A percentile compares a stretch with the other conserved stretches of the same genome.
These are phyloP conservation scores for Laguncularia racemosa DNA, from an alignment of 345 rosid genomes.

Conservation along the genomic window DNA sequence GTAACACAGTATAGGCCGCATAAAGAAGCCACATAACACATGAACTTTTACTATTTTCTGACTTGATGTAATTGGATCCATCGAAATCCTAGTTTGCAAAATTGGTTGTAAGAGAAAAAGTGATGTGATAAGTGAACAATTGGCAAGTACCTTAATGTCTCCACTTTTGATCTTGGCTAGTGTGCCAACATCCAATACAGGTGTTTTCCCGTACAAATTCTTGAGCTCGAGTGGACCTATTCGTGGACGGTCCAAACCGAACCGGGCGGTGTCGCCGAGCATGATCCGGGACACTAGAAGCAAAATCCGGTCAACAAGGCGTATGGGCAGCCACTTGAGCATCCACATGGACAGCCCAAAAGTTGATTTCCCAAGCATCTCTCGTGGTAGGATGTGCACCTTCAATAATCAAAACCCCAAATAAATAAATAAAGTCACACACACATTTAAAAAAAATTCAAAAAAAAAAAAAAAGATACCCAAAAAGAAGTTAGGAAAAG, in stretches of 20 bases:
- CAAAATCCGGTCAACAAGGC: constrained; percentile 66
- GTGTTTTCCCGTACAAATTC: constrained; percentile 74
- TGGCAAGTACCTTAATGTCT: constrained; percentile 56
- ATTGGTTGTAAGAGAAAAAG: background rate
- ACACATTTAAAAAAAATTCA: background rate
- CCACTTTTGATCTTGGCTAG: constrained; percentile 84
- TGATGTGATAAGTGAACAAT: constrained; percentile 12
- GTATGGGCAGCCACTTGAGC: constrained; percentile 80
- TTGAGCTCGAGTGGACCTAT: constrained; percentile 81
- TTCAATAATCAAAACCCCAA: constrained; percentile 24
- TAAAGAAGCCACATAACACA: background rate
- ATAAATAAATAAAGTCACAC: constrained; percentile 1
- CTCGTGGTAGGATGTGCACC: constrained; percentile 96
- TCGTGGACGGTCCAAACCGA: constrained; percentile 76
- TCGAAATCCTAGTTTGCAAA: constrained; percentile 19
- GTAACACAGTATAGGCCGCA: too few species aligned
- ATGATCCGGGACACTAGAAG: constrained; percentile 53
- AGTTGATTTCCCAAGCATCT: constrained; percentile 89
- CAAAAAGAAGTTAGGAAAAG: constrained; percentile 2
- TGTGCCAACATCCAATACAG: constrained; percentile 86
- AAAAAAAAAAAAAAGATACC: background rate
- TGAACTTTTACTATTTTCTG: constrained; percentile 12
- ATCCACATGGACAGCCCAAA: constrained; percentile 93
- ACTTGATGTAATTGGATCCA: constrained; percentile 19
- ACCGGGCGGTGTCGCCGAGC: constrained; percentile 60